These are phyloP conservation scores for Umbellularia californica DNA, from an alignment of 164 flowering plant genomes.

Conservation along the genomic window DNA sequence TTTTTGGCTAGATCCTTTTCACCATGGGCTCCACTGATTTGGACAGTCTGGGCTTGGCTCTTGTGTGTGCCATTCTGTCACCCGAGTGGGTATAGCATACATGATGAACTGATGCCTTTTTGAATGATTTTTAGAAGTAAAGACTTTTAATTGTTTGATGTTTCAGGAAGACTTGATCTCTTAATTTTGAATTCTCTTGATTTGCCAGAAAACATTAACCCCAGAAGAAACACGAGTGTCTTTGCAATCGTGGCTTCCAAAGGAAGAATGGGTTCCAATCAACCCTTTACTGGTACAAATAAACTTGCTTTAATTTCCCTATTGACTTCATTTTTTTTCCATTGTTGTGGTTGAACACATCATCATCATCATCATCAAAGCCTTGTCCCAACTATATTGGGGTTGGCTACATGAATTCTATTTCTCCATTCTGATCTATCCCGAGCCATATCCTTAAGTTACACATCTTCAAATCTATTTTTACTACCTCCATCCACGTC, in stretches of 20 bases:
- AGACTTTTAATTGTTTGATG: not conserved
- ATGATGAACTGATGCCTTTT: not conserved
- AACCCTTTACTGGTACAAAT: constrained; percentile 85
- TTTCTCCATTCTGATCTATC: too few relatives aligned
- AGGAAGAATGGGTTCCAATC: constrained; percentile 92
- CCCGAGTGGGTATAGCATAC: not conserved
- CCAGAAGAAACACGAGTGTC: constrained; percentile 93
- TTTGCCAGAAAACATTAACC: constrained; percentile 59
- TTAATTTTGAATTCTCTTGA: not conserved
- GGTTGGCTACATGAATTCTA: too few relatives aligned
- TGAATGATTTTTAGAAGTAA: not conserved
- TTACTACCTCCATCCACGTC: too few relatives aligned
- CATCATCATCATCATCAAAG: too few relatives aligned
- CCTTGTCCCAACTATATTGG: too few relatives aligned
- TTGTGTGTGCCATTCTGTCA: too few relatives aligned
- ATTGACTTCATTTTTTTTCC: not conserved
- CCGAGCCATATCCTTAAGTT: too few relatives aligned
- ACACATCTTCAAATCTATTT: too few relatives aligned
- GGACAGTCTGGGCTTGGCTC: too few relatives aligned
- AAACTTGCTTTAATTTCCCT: not conserved
- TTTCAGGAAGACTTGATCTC: not conserved
- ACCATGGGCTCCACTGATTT: too few relatives aligned
- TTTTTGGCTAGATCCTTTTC: too few relatives aligned
- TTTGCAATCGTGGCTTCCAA: constrained; percentile 90
- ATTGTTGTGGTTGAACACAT: too few relatives aligned